phyloP scores from a whole-genome alignment of 2,329 filamentous ascomycete species.

The Fusarium aywerte region DNA sequence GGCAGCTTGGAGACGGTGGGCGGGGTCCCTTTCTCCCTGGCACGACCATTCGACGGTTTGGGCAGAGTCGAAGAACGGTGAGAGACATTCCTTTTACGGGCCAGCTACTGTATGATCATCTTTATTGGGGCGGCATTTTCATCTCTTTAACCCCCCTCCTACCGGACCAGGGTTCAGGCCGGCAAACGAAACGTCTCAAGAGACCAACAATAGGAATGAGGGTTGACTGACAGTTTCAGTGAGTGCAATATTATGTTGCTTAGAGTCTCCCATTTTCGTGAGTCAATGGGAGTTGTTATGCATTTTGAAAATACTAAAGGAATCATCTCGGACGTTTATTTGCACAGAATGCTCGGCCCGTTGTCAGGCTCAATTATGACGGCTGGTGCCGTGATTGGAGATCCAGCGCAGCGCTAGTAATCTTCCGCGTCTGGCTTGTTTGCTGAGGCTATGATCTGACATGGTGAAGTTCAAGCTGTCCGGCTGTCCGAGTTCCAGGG shows the following conservation, averaged over 20 bases:
- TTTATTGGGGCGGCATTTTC: constrained; percentile 34
- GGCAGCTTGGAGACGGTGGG: constrained; percentile 30
- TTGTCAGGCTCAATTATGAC: constrained; percentile 30
- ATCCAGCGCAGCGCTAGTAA: constrained; percentile 38
- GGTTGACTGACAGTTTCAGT: not conserved
- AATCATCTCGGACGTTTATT: not conserved
- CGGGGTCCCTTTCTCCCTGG: constrained; percentile 22
- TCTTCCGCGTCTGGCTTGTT: constrained; percentile 40
- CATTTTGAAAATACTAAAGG: not conserved
- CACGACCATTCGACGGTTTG: constrained; percentile 31
- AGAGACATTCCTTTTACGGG: constrained; percentile 33
- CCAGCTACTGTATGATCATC: constrained; percentile 36
- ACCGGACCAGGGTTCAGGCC: constrained; percentile 2
- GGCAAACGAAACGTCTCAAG: constrained; percentile 1
- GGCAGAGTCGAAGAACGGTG: constrained; percentile 32
- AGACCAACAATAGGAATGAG: not conserved
- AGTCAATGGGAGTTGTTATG: not conserved
- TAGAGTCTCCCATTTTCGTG: not conserved
- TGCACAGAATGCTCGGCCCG: constrained; percentile 19
- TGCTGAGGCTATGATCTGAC: constrained; percentile 43
- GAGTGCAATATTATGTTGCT: not conserved
- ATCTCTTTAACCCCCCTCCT: constrained; percentile 41
- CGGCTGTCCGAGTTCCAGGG: constrained; percentile 15
- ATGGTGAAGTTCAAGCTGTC: constrained; percentile 31
- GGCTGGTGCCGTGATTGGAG: constrained; percentile 33